Evolutionary conservation across 2,329 filamentous ascomycete genomes (phyloP).

Genomic region (Pseudogymnoascus sp.): DNA sequence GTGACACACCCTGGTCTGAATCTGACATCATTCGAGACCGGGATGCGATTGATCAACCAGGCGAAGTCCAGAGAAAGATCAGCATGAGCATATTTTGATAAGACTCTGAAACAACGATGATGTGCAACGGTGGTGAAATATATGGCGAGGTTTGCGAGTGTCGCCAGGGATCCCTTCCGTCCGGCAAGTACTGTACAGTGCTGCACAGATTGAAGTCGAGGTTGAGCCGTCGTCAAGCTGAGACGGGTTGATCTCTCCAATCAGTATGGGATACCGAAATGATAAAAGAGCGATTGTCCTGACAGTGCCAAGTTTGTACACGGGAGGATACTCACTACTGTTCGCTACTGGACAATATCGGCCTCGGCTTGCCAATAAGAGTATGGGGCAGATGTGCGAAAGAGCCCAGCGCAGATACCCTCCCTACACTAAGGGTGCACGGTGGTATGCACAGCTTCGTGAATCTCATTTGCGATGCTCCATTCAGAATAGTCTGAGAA

Average conservation of each 20-base stretch:
- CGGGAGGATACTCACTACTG: slow-evolving; percentile 7
- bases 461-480: slow-evolving; percentile 6
- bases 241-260: neutral
- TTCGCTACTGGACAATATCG: neutral
- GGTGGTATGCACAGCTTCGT: slow-evolving; percentile 4
- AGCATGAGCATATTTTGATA: slow-evolving; percentile 10
- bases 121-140: slow-evolving; percentile 8
- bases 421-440: neutral
- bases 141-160: slow-evolving; percentile 4
- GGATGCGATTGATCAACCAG: neutral
- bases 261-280: slow-evolving; percentile 6
- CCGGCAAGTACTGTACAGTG: neutral
- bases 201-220: neutral
- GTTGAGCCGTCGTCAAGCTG: neutral
- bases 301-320: neutral
- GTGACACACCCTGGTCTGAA: neutral
- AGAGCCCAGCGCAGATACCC: neutral
- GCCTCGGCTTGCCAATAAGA: slow-evolving; percentile 8
- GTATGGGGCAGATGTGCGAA: slow-evolving; percentile 3
- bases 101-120: slow-evolving; percentile 6
- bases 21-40: slow-evolving; percentile 8
- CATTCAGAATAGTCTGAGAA: slow-evolving; percentile 5
- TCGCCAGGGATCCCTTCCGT: neutral
- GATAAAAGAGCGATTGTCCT: neutral
- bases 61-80: neutral